Evolutionary conservation across 768 basidiomycete species (phyloP).

Genomic region (Trametes elegans): DNA sequence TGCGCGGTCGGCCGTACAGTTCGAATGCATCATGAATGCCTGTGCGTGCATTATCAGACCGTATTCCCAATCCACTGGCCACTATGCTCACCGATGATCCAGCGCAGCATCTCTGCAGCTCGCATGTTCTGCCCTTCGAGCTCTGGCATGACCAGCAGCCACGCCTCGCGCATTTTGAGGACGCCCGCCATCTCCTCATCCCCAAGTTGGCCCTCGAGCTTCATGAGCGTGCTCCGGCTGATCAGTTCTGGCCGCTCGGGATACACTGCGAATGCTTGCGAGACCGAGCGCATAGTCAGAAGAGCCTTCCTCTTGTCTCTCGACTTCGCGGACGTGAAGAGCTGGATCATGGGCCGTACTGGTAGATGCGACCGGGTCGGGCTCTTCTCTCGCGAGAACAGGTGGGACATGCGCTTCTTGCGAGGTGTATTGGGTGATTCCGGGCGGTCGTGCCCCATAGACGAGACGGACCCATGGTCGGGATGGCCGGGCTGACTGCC

Average conservation of each 20-base stretch:
- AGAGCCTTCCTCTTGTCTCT: constrained; percentile 75
- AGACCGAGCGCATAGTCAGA: constrained; percentile 64
- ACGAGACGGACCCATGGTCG: constrained; percentile 27
- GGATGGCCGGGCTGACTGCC: constrained; percentile 31
- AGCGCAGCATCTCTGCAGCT: constrained; percentile 84
- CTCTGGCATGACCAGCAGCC: constrained; percentile 91
- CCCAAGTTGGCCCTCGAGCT: constrained; percentile 82
- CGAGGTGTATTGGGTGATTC: constrained; percentile 18
- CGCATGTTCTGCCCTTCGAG: constrained; percentile 58
- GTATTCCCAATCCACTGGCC: too few species aligned
- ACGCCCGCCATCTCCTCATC: constrained; percentile 67
- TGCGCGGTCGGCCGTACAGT: constrained; percentile 83
- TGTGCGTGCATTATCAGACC: constrained; percentile 28
- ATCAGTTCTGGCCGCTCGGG: constrained; percentile 95
- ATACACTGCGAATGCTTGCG: constrained; percentile 92
- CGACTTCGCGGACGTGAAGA: constrained; percentile 62
- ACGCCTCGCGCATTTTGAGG: constrained; percentile 75
- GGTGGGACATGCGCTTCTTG: constrained; percentile 61
- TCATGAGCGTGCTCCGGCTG: constrained; percentile 84
- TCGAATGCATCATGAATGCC: constrained; percentile 84
- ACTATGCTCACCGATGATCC: constrained; percentile 73
- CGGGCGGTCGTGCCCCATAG: constrained; percentile 22
- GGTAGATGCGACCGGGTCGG: constrained; percentile 28
- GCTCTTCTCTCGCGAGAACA: constrained; percentile 57
- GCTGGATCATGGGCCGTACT: constrained; percentile 44